Evolutionary conservation across 2,329 filamentous ascomycete species (phyloP).

Genomic region (Fusarium haematococcum): DNA sequence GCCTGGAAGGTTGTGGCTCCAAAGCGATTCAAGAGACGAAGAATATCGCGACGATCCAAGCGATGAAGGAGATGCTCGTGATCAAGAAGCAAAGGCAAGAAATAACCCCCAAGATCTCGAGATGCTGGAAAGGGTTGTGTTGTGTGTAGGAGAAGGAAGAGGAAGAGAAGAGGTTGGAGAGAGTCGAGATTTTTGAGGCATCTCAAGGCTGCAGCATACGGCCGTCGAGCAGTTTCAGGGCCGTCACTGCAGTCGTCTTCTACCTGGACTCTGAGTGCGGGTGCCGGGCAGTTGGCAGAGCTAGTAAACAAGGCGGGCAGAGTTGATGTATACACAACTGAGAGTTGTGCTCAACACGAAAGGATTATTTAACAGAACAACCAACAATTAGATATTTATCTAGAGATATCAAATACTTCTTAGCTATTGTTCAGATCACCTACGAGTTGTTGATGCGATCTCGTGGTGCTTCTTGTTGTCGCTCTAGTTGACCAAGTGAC

Average conservation of each 20-base stretch:
- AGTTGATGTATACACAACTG: not conserved
- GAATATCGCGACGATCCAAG: not conserved
- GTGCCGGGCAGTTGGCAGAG: not conserved
- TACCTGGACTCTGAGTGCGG: no score
- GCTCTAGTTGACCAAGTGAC: not conserved
- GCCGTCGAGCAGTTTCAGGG: not conserved
- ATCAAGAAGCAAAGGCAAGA: not conserved
- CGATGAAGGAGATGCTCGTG: not conserved
- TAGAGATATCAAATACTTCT: not conserved
- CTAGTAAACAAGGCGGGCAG: not conserved
- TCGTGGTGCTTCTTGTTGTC: not conserved
- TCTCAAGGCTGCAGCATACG: not conserved
- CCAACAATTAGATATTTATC: accelerated
- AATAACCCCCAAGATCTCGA: not conserved
- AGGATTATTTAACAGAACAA: not conserved
- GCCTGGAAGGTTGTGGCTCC: not conserved
- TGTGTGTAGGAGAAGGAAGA: not conserved
- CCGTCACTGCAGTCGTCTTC: no score
- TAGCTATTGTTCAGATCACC: not conserved
- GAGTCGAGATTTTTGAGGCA: not conserved
- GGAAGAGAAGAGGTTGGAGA: not conserved
- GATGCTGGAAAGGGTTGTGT: not conserved
- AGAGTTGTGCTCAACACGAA: not conserved
- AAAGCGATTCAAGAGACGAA: not conserved
- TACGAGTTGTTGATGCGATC: not conserved